Percentiles rank a stretch among this genome's conserved stretches.
Conservation (phyloP, 305 asterid genomes). For the Fraxinus floribunda region DNA sequence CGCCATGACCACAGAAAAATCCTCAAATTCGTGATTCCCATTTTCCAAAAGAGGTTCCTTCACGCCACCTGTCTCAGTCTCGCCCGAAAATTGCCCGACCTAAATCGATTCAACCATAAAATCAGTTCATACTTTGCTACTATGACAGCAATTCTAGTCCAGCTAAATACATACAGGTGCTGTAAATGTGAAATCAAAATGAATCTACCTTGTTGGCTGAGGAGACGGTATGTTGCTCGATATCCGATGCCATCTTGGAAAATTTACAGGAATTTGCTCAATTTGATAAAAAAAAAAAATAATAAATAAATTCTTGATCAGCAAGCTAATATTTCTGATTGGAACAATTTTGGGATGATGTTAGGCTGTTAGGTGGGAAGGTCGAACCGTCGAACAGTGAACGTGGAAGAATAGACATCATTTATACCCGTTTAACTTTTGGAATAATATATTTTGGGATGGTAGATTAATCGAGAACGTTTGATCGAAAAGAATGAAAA, state of each 20-base stretch:
- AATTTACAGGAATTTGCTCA: neutral
- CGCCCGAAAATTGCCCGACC: constrained; percentile 39
- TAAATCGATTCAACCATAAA: constrained; percentile 16
- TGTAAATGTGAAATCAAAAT: neutral
- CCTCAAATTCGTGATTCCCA: constrained; percentile 32
- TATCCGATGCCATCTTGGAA: constrained; percentile 36
- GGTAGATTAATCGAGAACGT: too few relatives aligned
- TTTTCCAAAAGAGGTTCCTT: constrained; percentile 49
- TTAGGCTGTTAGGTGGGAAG: neutral
- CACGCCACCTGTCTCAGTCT: constrained; percentile 25
- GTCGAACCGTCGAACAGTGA: neutral
- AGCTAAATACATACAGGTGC: neutral
- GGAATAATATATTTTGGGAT: too few relatives aligned
- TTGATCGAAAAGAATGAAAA: too few relatives aligned
- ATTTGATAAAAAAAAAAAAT: neutral
- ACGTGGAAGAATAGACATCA: neutral
- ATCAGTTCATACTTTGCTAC: neutral
- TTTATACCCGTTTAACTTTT: too few relatives aligned
- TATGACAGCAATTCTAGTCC: neutral
- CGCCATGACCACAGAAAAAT: constrained; percentile 55
- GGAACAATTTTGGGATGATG: neutral
- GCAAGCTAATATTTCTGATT: neutral
- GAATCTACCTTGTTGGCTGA: constrained; percentile 23
- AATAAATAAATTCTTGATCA: neutral
- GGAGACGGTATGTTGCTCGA: constrained; percentile 28